Base-by-base conservation (phyloP, 352 stramenopile species). In the Plasmopara viticola region DNA sequence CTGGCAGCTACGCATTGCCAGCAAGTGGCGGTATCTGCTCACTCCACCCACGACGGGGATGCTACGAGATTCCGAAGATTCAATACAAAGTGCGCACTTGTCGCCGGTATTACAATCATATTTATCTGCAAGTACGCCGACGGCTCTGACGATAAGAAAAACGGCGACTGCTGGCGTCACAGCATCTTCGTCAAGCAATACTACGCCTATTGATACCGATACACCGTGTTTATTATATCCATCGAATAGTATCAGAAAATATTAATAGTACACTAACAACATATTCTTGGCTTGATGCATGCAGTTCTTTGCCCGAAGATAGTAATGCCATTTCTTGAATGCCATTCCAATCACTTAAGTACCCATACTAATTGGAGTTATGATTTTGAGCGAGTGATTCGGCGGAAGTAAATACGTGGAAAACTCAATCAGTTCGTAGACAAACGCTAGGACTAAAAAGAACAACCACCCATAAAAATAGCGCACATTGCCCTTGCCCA, bases 391-490 rank as follows among this genome's bases (percentile, higher is more conserved):
- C 48, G 62, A 71, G 55, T 71, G 55, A 40, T 71, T 59, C 37
- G 78, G 74, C 15, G 82, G 78, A 50, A 93, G 48, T 58, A 90
- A 74, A 66, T 93, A 93, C 30, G 73, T 90, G 48, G 82, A 89
- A 51, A 95, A 86, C 67, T 90, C 72, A 58, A 95, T 90, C 56
- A 93, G 78, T 44, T 92, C 76, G 68, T 87, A 95, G 45, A 95
- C 80, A 40, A 91, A 92, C 37, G 84, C 82, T 29, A 94, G 64
- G 42, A 95, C 76, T 29, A 95, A 69, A 48, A 88, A 90, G 51
- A 87, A 66, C 18, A 95, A 66, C 78, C 86, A 95, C 45, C 59
- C 52, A 60, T 94, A 90, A 51, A 95, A 95, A 65, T 78, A 90
- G 25, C 66, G 64, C 15, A 93, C 60, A 52, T 88, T 96, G 49